Conservation (phyloP, 352 stramenopile species). For the Globisporangium irregulare region DNA sequence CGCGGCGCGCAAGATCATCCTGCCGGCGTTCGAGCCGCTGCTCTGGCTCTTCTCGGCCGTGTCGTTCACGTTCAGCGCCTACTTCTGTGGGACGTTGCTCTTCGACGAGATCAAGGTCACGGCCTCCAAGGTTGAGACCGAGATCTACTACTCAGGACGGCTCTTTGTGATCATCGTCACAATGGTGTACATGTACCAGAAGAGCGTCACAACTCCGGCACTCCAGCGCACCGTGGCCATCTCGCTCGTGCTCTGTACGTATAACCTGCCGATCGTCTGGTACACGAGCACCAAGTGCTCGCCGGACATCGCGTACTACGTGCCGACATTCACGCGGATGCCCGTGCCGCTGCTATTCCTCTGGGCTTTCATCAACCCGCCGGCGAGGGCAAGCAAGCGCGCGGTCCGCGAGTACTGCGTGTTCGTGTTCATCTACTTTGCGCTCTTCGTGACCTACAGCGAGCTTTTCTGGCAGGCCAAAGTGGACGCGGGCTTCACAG, state of each 20-base stretch:
- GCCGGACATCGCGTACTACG: constrained; percentile 27
- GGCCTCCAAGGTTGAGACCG: constrained; percentile 24
- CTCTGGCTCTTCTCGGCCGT: constrained; percentile 46
- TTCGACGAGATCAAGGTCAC: constrained; percentile 10
- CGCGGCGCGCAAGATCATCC: constrained; percentile 58
- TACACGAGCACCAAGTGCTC: constrained; percentile 20
- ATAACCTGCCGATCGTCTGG: constrained; percentile 58
- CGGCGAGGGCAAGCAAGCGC: constrained; percentile 39
- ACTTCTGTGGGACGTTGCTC: constrained; percentile 25
- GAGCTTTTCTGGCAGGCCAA: constrained; percentile 31
- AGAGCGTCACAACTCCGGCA: constrained; percentile 42
- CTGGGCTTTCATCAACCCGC: constrained; percentile 41
- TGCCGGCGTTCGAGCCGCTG: constrained; percentile 71
- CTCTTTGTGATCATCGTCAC: constrained; percentile 68
- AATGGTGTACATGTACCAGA: constrained; percentile 55
- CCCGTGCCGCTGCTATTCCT: constrained; percentile 39
- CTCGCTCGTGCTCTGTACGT: constrained; percentile 43
- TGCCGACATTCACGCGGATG: constrained; percentile 31
- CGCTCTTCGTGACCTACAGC: constrained; percentile 35
- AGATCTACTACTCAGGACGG: constrained; percentile 48
- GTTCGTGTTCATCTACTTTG: constrained; percentile 46
- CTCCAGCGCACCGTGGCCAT: constrained; percentile 39
- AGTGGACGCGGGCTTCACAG: constrained; percentile 28
- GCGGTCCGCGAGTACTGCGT: constrained; percentile 58
- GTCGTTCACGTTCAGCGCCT: constrained; percentile 27